Base-by-base conservation (phyloP, 2,329 filamentous ascomycete species). In the Sporothrix sp. region DNA sequence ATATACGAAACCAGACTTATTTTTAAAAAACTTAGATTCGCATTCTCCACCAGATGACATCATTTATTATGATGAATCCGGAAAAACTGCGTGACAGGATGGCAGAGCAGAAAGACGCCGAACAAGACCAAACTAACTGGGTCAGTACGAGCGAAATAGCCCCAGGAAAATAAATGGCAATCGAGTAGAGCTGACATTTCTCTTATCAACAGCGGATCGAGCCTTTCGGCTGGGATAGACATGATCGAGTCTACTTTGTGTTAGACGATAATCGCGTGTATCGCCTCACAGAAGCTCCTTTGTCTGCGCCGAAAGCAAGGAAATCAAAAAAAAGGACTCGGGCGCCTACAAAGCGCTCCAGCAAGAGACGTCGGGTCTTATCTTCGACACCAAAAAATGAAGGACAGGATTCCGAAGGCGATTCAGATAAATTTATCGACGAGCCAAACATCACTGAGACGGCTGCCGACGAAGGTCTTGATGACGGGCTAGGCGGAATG, bases 261-360 rank as follows among this genome's bases (percentile, higher is more conserved):
- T 76, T 98, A 3, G 91, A 97, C 60, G 93, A 98, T 64, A 94
- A 96, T 60, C 80, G 93, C 55, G 73, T 98, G 37, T 98, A 98
- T 65, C 85, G 90, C 51, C 75, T 85, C 54, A 88, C 86, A n/a
- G 87, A 95, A 53, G 76, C 84, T 23, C 79, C 81, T 1, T 72
- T 78, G 2, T 76, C 80, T 7, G 66, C 78, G 13, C 66, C 75
- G 23, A 84, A 84, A 62, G 71, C 2, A 72, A 74, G 65, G 79
- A 75, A 58, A 86, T 81, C 60, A 78, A 76, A 23, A 82, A 82
- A 58, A 84, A 81, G 58, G 74, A n/a, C 75, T 5, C 82, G 78
- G 66, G 79, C 75, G 51, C 75, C 72, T 56, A 74, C 72, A 56
- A 77, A 87, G 56, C 77, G 87, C 58, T 76, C 81, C 16, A 85